Conservation (phyloP, 306 rosid genomes). For the Inga oerstediana region DNA sequence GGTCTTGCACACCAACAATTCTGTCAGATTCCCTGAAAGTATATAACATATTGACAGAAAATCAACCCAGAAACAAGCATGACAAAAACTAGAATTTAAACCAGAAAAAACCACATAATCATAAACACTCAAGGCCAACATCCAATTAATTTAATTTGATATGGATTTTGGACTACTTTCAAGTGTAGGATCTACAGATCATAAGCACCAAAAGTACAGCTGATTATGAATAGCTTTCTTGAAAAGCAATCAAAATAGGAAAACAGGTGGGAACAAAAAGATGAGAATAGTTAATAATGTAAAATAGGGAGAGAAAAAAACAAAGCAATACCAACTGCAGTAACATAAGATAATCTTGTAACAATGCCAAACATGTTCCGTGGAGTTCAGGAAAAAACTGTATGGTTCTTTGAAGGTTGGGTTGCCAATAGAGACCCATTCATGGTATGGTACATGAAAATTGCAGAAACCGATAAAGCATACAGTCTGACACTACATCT, state of each 20-base stretch:
- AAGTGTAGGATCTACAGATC: not conserved
- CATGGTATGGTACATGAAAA: not conserved
- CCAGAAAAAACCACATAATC: not conserved
- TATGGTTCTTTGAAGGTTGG: not conserved
- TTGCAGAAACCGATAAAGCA: not conserved
- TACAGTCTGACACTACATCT: not conserved
- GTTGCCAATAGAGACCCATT: not conserved
- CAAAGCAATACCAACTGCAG: not conserved
- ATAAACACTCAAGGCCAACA: conserved; percentile 17
- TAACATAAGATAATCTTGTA: not conserved
- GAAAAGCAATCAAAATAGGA: not conserved
- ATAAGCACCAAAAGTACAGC: conserved; percentile 8
- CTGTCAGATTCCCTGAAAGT: conserved; percentile 51
- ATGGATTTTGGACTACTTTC: not conserved
- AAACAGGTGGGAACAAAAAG: not conserved
- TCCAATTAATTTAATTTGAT: not conserved
- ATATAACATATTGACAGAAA: conserved; percentile 20
- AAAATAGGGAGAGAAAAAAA: not conserved
- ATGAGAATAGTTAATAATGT: not conserved
- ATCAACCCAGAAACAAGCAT: conserved; percentile 19
- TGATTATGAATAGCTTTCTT: conserved; percentile 4
- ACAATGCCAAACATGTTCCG: not conserved
- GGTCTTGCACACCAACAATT: conserved; percentile 41
- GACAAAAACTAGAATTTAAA: not conserved
- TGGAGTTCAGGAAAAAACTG: not conserved